Evolutionary conservation across 2,329 filamentous ascomycete genomes (phyloP).

Genomic region (Apiospora malaysiana): DNA sequence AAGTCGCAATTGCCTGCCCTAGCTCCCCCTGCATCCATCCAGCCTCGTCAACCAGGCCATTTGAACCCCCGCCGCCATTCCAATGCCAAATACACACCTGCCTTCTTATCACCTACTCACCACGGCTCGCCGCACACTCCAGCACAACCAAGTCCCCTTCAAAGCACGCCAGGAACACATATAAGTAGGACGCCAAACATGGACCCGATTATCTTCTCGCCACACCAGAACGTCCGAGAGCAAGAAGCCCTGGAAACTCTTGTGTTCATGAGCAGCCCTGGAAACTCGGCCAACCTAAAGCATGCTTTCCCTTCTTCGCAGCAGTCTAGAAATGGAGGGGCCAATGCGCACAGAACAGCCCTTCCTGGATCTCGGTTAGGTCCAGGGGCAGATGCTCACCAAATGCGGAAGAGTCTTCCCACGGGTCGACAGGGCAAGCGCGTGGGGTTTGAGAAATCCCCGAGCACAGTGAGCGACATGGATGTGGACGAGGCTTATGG

Average conservation of each 20-base stretch:
- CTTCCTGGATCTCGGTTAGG: constrained; percentile 50
- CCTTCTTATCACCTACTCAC: constrained; percentile 55
- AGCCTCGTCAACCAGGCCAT: constrained; percentile 50
- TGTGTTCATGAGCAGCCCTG: constrained; percentile 81
- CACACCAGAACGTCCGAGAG: constrained; percentile 73
- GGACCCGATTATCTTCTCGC: constrained; percentile 68
- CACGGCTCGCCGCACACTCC: constrained; percentile 52
- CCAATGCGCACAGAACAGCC: constrained; percentile 42
- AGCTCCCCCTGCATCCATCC: constrained; percentile 61
- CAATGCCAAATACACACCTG: constrained; percentile 54
- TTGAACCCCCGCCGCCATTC: constrained; percentile 57
- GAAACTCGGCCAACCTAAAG: constrained; percentile 70
- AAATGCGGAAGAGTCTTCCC: constrained; percentile 59
- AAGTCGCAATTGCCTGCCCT: constrained; percentile 46
- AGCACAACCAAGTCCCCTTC: constrained; percentile 47
- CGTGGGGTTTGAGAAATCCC: constrained; percentile 55
- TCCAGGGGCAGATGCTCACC: constrained; percentile 34
- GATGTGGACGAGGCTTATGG: constrained; percentile 49
- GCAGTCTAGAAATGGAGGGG: constrained; percentile 35
- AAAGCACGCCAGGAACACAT: constrained; percentile 43
- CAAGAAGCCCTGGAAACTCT: constrained; percentile 83
- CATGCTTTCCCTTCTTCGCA: constrained; percentile 55
- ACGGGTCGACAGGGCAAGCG: constrained; percentile 52
- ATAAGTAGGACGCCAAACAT: constrained; percentile 45
- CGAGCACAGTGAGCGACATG: constrained; percentile 52